Conservation (phyloP, 2,329 filamentous ascomycete genomes). For the Penicillium freii region DNA sequence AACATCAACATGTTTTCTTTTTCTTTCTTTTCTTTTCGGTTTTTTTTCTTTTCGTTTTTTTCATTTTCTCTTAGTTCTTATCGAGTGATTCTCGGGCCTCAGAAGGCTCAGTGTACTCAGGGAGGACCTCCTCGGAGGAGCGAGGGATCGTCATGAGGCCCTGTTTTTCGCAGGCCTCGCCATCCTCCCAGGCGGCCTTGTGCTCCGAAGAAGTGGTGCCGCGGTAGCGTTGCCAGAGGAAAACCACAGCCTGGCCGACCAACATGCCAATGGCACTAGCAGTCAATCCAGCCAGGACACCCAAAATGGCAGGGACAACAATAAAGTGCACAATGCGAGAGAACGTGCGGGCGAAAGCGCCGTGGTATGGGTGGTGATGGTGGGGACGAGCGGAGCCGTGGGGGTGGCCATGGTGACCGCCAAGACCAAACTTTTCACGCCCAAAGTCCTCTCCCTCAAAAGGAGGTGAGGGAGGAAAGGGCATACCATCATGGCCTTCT, state of each 20-base stretch:
- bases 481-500: conserved; percentile 4
- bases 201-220: conserved; percentile 30
- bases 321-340: conserved; percentile 45
- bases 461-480: conserved; percentile 10
- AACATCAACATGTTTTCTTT: not conserved
- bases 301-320: conserved; percentile 47
- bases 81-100: conserved; percentile 26
- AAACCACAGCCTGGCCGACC: conserved; percentile 47
- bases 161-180: conserved; percentile 45
- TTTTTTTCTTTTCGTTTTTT: not conserved
- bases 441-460: conserved; percentile 8
- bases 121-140: conserved; percentile 33
- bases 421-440: conserved; percentile 10
- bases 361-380: conserved; percentile 34
- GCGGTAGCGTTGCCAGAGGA: conserved; percentile 45
- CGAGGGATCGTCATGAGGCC: conserved; percentile 35
- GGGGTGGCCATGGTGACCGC: conserved; percentile 11
- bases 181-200: conserved; percentile 34
- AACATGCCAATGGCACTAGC: conserved; percentile 49
- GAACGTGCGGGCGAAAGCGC: conserved; percentile 41
- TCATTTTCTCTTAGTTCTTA: conserved; percentile 30
- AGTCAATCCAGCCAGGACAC: conserved; percentile 46
- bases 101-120: conserved; percentile 38
- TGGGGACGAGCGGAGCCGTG: conserved; percentile 23
- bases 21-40: not conserved